phyloP scores from a whole-genome alignment of 1,284 basidiomycete species.

The Irpex rosettiformis region DNA sequence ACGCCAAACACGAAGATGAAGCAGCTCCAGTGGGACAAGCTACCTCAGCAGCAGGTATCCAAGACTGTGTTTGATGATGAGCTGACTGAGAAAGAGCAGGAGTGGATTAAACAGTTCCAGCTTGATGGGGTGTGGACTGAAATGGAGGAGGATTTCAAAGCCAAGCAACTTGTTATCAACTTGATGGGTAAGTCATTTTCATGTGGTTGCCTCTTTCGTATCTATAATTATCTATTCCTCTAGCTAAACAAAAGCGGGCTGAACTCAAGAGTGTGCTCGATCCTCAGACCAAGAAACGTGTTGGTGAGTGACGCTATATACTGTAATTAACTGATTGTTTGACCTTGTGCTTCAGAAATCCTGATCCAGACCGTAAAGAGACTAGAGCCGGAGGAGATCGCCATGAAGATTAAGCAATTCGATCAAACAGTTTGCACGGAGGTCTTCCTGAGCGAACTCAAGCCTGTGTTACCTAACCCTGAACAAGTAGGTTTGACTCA shows the following conservation, averaged over 20 bases:
- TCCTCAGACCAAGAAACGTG: constrained; percentile 85
- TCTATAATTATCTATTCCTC: constrained; percentile 1
- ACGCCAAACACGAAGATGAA: constrained; percentile 94
- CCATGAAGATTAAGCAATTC: constrained; percentile 80
- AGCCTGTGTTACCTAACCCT: constrained; percentile 83
- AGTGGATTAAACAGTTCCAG: constrained; percentile 78
- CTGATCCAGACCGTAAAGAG: constrained; percentile 85
- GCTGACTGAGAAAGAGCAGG: constrained; percentile 64
- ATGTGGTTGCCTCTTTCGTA: background rate
- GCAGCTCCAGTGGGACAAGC: constrained; percentile 98
- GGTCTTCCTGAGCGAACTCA: constrained; percentile 83
- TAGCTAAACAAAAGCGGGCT: constrained; percentile 77
- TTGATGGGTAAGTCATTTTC: constrained; percentile 55
- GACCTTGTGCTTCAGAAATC: constrained; percentile 80
- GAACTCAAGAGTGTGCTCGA: constrained; percentile 91
- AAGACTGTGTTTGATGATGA: constrained; percentile 85
- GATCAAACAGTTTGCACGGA: constrained; percentile 84
- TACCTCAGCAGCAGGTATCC: constrained; percentile 78
- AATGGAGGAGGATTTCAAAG: constrained; percentile 99
- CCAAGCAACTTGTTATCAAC: constrained; percentile 89
- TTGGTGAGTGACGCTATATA: constrained; percentile 53
- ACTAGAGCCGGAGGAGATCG: constrained; percentile 81
- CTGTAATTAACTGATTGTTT: background rate
- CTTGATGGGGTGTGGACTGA: constrained; percentile 88
- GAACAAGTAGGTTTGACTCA: constrained; percentile 62